Conservation (phyloP, 768 basidiomycete genomes). For the Kwoniella shandongensis region DNA sequence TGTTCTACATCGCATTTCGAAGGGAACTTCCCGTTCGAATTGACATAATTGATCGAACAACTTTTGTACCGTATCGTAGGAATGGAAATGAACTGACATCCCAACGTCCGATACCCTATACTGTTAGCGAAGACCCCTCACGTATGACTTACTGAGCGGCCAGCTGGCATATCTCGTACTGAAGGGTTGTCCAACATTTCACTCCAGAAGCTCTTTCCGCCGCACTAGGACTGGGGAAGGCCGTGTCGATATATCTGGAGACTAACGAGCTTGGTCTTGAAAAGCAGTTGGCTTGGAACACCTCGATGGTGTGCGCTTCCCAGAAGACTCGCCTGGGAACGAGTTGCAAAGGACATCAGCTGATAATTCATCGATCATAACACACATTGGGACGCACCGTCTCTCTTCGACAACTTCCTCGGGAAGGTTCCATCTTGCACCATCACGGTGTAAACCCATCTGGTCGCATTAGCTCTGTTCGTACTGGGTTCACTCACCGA, state of each 20-base stretch:
- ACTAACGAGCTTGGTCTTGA: conserved; percentile 20
- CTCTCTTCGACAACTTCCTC: conserved; percentile 20
- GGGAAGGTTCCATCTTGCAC: conserved; percentile 23
- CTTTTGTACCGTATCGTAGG: conserved; percentile 12
- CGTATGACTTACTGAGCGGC: conserved; percentile 16
- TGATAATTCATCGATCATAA: neutral
- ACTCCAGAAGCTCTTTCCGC: no score
- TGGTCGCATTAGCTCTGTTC: neutral
- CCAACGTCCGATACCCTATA: conserved; percentile 5
- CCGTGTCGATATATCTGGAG: conserved; percentile 18
- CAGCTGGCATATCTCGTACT: conserved; percentile 20
- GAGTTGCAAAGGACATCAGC: neutral
- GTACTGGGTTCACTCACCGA: conserved; percentile 8
- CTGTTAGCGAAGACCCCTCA: neutral
- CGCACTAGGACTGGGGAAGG: conserved; percentile 4
- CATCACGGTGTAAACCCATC: conserved; percentile 29
- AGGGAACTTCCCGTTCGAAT: conserved; percentile 24
- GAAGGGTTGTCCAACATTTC: conserved; percentile 11
- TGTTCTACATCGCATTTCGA: conserved; percentile 25
- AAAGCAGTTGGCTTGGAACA: conserved; percentile 26
- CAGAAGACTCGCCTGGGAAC: conserved; percentile 19
- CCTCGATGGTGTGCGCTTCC: conserved; percentile 22
- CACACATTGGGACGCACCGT: conserved; percentile 4
- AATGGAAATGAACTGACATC: conserved; percentile 12
- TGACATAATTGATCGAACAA: conserved; percentile 19